Percentiles rank a stretch among this genome's conserved stretches.
phyloP scores from a whole-genome alignment of 1,284 basidiomycete genomes.

The Erythrobasidium hasegawianum region DNA sequence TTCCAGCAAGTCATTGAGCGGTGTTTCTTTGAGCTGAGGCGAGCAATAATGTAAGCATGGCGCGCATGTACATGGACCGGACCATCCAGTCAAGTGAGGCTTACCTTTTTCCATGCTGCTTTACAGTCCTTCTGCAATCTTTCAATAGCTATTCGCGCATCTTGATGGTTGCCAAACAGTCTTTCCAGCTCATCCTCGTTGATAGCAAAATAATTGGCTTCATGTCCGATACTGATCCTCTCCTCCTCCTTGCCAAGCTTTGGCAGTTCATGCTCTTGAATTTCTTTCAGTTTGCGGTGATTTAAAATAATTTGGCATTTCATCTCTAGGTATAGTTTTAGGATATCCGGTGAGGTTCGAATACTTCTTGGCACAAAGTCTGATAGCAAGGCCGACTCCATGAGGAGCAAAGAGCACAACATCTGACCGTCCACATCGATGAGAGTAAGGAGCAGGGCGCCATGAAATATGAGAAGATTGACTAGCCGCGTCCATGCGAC shows the following conservation, averaged over 20 bases:
- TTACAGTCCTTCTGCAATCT: not conserved
- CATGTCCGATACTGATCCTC: not conserved
- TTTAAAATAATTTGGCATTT: not conserved
- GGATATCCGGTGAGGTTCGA: not conserved
- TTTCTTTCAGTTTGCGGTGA: no score
- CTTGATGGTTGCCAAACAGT: not conserved
- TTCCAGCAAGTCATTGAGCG: not conserved
- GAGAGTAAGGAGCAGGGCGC: not conserved
- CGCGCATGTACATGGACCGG: no score
- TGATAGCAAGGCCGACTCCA: not conserved
- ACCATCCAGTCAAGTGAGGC: no score
- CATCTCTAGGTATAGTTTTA: not conserved
- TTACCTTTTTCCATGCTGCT: not conserved
- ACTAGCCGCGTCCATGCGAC: not conserved
- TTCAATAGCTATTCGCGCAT: not conserved
- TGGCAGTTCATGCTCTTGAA: not conserved
- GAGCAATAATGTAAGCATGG: no score
- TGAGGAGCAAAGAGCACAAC: not conserved
- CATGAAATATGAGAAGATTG: not conserved
- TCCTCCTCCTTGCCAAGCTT: not conserved
- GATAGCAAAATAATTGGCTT: not conserved
- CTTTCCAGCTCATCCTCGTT: not conserved
- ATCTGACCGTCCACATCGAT: not conserved
- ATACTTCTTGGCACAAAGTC: not conserved
- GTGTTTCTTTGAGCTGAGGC: not conserved